phyloP scores from a whole-genome alignment of 2,329 filamentous ascomycete species.

The Sporothrix brasiliensis region DNA sequence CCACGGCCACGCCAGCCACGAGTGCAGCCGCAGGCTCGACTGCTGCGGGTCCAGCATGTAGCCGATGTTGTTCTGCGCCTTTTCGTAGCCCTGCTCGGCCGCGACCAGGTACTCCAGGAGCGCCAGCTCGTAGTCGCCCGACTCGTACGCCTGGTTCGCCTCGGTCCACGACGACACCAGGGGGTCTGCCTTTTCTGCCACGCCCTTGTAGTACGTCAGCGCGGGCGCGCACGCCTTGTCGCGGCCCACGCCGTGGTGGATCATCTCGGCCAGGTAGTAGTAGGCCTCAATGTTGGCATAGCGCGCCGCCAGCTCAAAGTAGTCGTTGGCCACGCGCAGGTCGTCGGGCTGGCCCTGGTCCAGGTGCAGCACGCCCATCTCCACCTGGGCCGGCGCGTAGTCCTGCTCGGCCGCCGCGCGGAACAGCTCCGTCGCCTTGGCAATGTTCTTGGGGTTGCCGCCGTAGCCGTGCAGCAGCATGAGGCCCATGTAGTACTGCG shows the following conservation, averaged over 20 bases:
- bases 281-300: constrained; percentile 86
- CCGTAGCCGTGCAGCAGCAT: constrained; percentile 80
- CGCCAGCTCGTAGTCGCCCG: constrained; percentile 77
- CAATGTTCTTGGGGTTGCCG: constrained; percentile 62
- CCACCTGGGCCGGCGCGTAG: constrained; percentile 76
- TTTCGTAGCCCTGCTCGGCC: constrained; percentile 89
- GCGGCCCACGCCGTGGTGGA: constrained; percentile 75
- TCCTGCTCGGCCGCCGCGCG: constrained; percentile 80
- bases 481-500: constrained; percentile 79
- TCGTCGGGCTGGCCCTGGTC: constrained; percentile 76
- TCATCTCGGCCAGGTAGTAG: constrained; percentile 90
- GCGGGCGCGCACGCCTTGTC: constrained; percentile 78
- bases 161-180: constrained; percentile 78
- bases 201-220: constrained; percentile 78
- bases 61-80: constrained; percentile 85
- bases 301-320: constrained; percentile 83
- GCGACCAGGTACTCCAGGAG: constrained; percentile 82
- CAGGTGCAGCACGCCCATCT: constrained; percentile 80
- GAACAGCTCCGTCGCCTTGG: constrained; percentile 74
- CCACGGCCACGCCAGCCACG: constrained; percentile 46
- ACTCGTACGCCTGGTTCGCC: constrained; percentile 79
- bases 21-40: constrained; percentile 61
- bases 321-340: constrained; percentile 74
- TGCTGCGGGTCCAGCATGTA: constrained; percentile 77
- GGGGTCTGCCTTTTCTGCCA: constrained; percentile 72